Evolutionary conservation across 1,139 yeast genomes (phyloP).

Genomic region (Pichia inconspicua): DNA sequence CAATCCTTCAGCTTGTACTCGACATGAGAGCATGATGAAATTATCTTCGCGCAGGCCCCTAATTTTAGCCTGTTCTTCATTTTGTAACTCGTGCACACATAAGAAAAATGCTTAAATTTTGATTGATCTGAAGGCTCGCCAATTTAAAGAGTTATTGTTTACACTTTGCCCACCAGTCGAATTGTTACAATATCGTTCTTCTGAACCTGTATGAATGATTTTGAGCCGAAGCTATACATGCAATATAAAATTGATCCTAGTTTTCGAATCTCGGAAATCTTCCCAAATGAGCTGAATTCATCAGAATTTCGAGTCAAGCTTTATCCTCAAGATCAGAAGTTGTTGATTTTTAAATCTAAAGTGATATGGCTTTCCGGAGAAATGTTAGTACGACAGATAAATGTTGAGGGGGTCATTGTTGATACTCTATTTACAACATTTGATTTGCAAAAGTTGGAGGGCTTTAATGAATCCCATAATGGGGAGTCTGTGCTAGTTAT

Average conservation of each 20-base stretch:
- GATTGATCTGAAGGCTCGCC: not conserved
- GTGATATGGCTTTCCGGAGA: slow-evolving; percentile 46
- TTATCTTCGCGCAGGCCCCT: no score
- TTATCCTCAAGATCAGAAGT: slow-evolving; percentile 3
- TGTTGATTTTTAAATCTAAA: slow-evolving; percentile 10
- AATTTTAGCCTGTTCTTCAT: no score
- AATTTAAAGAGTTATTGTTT: not conserved
- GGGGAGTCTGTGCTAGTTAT: slow-evolving; percentile 36
- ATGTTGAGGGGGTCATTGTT: slow-evolving; percentile 39
- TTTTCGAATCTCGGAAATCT: no score
- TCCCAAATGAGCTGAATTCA: not conserved
- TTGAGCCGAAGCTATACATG: not conserved
- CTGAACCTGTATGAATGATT: not conserved
- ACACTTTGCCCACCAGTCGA: not conserved
- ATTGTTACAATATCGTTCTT: no score
- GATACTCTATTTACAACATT: slow-evolving; percentile 25
- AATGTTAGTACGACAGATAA: slow-evolving; percentile 39
- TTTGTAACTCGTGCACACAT: no score
- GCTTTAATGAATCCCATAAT: slow-evolving; percentile 6
- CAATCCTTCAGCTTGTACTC: no score
- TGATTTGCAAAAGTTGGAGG: slow-evolving; percentile 10
- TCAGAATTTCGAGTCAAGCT: slow-evolving; percentile 5
- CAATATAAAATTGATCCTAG: not conserved
- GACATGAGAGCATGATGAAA: no score
- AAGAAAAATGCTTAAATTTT: no score